Base-by-base conservation (phyloP, 441 rosid genomes). In the Daphne laureola region DNA sequence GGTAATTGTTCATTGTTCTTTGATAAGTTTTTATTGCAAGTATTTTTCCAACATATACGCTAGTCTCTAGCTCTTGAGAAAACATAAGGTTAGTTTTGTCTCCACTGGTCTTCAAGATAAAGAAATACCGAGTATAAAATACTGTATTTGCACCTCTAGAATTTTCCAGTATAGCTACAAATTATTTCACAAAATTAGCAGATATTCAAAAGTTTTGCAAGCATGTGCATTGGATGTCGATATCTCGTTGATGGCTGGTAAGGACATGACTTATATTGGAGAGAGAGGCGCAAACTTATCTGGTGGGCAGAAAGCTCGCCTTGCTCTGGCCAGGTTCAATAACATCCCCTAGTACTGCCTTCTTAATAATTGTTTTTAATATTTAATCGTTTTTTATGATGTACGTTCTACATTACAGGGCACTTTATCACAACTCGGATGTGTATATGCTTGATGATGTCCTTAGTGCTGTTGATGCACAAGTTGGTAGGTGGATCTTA, bases 241-340 rank as follows among this genome's bases (percentile, higher is more conserved):
- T 71, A 67, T 86, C 64, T 89, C 97, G 46, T 58, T 65, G 51
- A 89, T 89, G 97, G 80, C 67, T 54, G 95, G 96, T 72, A 85
- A 85, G 48, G 96, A 92, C 73, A 73, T 81, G 92, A 79, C 97
- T 62, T 68, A 70, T 68, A 78, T 89, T 66, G 97, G 96, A 52
- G 94, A 87, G 61, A 89, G 89, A 77, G 98, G 98, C 62, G 62
- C 70, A 15, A 92, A 89, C 78, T 80, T 92, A 71, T 92, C 98
- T 18, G 98, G 98, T 54, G 98, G 98, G 62, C 97, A 92, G 69
- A 83, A 84, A 76, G 92, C 97, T 69, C 92, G 98, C n/a, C 90
- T 92, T 77, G 97, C 96, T 61, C 73, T 89, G 65, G 96, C 97
- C 49, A 89, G 98, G 98, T 92, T 67, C 57, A 54, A 26, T 50